phyloP scores from a whole-genome alignment of 2,329 filamentous ascomycete genomes.

The Nannizziopsis arthrosporioides region DNA sequence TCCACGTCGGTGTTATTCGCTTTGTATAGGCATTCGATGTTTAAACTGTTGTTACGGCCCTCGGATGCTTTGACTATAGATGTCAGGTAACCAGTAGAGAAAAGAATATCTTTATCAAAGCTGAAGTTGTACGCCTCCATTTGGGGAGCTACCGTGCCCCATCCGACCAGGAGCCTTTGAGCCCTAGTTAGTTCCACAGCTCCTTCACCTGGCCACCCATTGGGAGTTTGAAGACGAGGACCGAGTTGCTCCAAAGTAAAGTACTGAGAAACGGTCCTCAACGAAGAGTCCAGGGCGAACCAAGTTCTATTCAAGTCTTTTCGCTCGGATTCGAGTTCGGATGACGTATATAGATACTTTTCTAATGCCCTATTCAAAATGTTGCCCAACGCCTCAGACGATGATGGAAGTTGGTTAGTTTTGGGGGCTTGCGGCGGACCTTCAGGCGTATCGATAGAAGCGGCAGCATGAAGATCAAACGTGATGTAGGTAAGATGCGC shows the following conservation, averaged over 20 bases:
- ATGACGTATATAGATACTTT: slow-evolving; percentile 44
- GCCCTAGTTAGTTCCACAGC: slow-evolving; percentile 45
- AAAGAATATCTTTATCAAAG: slow-evolving; percentile 42
- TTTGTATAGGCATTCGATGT: slow-evolving; percentile 45
- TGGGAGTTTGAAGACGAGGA: slow-evolving; percentile 37
- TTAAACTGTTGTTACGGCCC: slow-evolving; percentile 32
- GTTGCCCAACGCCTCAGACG: slow-evolving; percentile 36
- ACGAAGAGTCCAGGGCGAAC: slow-evolving; percentile 36
- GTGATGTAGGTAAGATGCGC: slow-evolving; percentile 44
- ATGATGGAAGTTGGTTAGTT: slow-evolving; percentile 35
- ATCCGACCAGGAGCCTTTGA: slow-evolving; percentile 45
- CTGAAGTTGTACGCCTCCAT: slow-evolving; percentile 45
- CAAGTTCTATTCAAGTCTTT: slow-evolving; percentile 48
- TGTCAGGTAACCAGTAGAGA: slow-evolving; percentile 37
- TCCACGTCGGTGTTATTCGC: slow-evolving; percentile 32
- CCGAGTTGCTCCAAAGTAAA: slow-evolving; percentile 33
- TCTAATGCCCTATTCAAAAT: slow-evolving; percentile 40
- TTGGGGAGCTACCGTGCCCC: slow-evolving; percentile 47
- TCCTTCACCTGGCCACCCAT: slow-evolving; percentile 54
- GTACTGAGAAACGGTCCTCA: slow-evolving; percentile 42
- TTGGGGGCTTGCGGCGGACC: slow-evolving; percentile 33
- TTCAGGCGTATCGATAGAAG: slow-evolving; percentile 32
- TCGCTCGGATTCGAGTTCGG: slow-evolving; percentile 40
- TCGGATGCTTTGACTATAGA: slow-evolving; percentile 26
- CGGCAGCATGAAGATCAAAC: slow-evolving; percentile 50